phyloP scores from a whole-genome alignment of 106 monocot species.

The Agapanthus africanus region DNA sequence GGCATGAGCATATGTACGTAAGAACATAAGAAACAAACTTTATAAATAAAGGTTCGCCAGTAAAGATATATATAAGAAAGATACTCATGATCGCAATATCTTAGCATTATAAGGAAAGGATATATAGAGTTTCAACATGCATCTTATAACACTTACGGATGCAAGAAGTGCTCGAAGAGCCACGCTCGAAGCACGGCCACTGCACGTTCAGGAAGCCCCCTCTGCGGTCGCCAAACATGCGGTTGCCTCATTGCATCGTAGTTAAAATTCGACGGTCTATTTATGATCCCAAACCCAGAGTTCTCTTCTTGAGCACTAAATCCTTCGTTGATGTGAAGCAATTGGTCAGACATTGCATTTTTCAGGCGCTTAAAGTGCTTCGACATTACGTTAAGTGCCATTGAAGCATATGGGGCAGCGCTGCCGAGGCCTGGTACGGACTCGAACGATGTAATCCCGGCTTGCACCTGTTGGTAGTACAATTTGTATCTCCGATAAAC shows the following conservation, averaged over 20 bases:
- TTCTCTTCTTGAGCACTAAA: slow-evolving; percentile 18
- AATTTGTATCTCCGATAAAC: slow-evolving; percentile 66
- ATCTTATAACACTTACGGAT: no score
- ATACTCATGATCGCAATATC: no score
- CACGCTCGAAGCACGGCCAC: slow-evolving; percentile 78
- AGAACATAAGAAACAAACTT: no score
- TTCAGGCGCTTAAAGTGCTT: slow-evolving; percentile 70
- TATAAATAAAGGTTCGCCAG: no score
- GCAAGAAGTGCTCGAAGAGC: slow-evolving; percentile 90
- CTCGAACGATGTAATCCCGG: slow-evolving; percentile 69
- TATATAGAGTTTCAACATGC: no score
- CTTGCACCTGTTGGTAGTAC: slow-evolving; percentile 74
- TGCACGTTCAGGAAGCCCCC: slow-evolving; percentile 82
- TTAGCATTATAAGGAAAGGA: no score
- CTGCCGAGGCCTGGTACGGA: slow-evolving; percentile 67
- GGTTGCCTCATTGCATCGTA: slow-evolving; percentile 29
- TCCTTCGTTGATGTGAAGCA: slow-evolving; percentile 33
- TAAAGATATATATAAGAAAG: no score
- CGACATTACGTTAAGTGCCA: slow-evolving; percentile 50
- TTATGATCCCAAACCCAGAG: slow-evolving; percentile 28
- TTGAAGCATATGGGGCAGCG: slow-evolving; percentile 63
- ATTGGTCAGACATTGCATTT: slow-evolving; percentile 49
- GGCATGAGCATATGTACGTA: no score
- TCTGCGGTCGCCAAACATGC: slow-evolving; percentile 75
- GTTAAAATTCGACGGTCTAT: neutral